Conservation (phyloP, 805 yeast species). For the Yamadazyma scolyti region DNA sequence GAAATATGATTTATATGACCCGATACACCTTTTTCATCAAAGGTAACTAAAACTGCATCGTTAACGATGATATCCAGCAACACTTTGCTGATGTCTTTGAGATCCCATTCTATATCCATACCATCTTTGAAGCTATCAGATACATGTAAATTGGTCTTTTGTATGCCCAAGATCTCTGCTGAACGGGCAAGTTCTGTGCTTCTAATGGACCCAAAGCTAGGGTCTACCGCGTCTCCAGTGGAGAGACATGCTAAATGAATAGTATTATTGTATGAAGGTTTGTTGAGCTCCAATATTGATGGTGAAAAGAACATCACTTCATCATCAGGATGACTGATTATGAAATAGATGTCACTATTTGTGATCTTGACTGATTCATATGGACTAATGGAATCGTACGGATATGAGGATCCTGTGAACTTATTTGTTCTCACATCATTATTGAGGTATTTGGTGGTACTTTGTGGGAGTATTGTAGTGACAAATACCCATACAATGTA, state of each 20-base stretch:
- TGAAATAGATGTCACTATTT: conserved; percentile 40
- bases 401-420: conserved; percentile 22
- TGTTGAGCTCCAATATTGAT: conserved; percentile 49
- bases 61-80: conserved; percentile 25
- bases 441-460: conserved; percentile 23
- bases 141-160: conserved; percentile 34
- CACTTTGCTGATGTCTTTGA: conserved; percentile 32
- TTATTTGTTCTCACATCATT: conserved; percentile 22
- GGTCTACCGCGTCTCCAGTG: conserved; percentile 62
- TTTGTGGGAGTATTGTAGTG: conserved; percentile 39
- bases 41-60: conserved; percentile 56
- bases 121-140: conserved; percentile 56
- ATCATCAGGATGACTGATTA: conserved; percentile 97
- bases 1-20: conserved; percentile 84
- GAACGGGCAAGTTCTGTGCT: conserved; percentile 55
- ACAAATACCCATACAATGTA: conserved; percentile 36
- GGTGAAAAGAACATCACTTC: conserved; percentile 98
- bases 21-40: conserved; percentile 81
- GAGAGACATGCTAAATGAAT: conserved; percentile 69
- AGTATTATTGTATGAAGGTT: conserved; percentile 44
- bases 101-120: conserved; percentile 65
- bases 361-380: conserved; percentile 32
- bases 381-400: conserved; percentile 33
- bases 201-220: conserved; percentile 67
- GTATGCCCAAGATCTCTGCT: conserved; percentile 52